Evolutionary conservation across 176 grass and related monocot genomes (phyloP).

Genomic region (Bromus sterilis): DNA sequence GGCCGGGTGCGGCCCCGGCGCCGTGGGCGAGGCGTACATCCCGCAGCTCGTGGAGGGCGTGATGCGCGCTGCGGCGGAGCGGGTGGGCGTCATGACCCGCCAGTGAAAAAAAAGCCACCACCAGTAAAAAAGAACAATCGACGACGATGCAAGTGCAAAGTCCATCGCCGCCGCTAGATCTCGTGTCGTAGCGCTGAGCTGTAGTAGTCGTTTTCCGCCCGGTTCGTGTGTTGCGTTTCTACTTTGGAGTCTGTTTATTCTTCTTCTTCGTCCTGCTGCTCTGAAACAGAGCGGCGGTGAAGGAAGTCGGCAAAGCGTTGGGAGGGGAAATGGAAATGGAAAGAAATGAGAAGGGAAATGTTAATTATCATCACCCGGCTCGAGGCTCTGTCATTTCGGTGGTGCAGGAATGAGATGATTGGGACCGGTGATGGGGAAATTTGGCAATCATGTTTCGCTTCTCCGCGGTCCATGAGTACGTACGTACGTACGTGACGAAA

Average conservation of each 20-base stretch:
- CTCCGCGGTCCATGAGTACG: background rate
- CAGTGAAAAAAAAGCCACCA: background rate
- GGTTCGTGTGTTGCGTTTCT: background rate
- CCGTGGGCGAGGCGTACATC: constrained; percentile 25
- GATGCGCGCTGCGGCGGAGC: constrained; percentile 49
- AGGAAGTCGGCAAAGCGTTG: background rate
- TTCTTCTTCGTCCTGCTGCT: constrained; percentile 12
- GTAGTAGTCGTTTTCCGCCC: background rate
- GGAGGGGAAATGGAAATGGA: background rate
- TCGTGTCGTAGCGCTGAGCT: background rate
- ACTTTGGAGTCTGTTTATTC: background rate
- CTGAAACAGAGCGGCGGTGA: constrained; percentile 23
- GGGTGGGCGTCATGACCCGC: constrained; percentile 16
- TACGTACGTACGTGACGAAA: background rate
- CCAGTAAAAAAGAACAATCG: background rate
- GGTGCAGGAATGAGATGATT: background rate
- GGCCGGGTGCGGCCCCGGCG: constrained; percentile 22
- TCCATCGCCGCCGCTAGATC: background rate
- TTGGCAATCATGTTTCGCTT: background rate
- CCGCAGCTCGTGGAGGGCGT: constrained; percentile 45
- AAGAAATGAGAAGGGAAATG: background rate
- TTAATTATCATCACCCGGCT: background rate
- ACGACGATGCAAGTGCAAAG: background rate
- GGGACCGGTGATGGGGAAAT: background rate
- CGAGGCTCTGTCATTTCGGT: background rate